Conservation (phyloP, 441 rosid species). For the Adansonia gregorii region DNA sequence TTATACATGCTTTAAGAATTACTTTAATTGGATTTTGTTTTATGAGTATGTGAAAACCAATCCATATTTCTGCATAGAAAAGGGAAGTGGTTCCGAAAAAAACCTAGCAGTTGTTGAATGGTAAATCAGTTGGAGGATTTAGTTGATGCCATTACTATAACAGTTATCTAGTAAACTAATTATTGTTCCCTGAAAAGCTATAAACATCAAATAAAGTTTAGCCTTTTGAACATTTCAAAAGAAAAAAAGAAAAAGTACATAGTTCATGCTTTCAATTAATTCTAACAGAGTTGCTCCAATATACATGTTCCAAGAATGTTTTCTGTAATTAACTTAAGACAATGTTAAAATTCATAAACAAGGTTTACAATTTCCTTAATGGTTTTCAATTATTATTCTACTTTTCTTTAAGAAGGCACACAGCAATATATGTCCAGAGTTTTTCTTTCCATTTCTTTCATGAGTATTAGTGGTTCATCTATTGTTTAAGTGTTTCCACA, state of each 20-base stretch:
- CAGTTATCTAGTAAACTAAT: not conserved
- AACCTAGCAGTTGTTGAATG: not conserved
- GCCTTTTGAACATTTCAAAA: not conserved
- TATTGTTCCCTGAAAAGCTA: not conserved
- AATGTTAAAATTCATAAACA: not conserved
- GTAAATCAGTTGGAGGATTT: not conserved
- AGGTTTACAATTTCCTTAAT: not conserved
- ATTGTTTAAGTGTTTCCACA: not conserved
- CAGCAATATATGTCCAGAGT: not conserved
- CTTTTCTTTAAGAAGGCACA: not conserved
- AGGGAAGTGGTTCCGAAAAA: not conserved
- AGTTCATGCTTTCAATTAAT: not conserved
- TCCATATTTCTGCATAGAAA: no score
- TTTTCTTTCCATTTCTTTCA: not conserved
- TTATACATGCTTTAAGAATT: not conserved
- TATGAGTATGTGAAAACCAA: not conserved
- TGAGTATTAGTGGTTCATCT: constrained; percentile 5
- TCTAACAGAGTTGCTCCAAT: not conserved
- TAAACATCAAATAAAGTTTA: not conserved
- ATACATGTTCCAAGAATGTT: constrained; percentile 7
- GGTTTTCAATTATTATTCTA: not conserved
- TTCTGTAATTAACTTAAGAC: not conserved
- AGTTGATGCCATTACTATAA: not conserved
- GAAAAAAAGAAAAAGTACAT: not conserved
- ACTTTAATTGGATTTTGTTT: constrained; percentile 3